A percentile compares a stretch with the other conserved stretches of the same genome.
These are phyloP conservation scores for Leccinum longicurvipes DNA, from an alignment of 768 basidiomycete genomes.

Conservation along the genomic window DNA sequence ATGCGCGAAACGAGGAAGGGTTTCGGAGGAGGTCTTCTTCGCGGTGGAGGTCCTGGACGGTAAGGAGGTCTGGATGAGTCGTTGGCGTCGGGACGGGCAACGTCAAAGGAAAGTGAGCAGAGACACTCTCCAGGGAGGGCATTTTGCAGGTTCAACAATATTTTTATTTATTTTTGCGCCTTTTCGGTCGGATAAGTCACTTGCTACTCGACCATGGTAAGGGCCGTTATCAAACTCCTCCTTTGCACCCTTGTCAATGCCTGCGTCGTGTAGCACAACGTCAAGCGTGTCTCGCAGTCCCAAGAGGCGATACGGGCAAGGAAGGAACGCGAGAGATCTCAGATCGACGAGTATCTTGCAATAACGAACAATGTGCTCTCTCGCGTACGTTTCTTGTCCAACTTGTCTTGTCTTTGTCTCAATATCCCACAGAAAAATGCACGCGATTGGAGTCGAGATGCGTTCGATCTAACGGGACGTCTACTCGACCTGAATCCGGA, in stretches of 20 bases:
- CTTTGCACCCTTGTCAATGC: constrained; percentile 1
- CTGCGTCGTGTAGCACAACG: constrained; percentile 51
- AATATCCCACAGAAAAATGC: constrained; percentile 55
- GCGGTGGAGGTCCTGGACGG: constrained; percentile 71
- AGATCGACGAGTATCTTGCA: constrained; percentile 72
- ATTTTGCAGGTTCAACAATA: constrained; percentile 34
- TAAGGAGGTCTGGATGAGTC: constrained; percentile 73
- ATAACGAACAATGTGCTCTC: constrained; percentile 61
- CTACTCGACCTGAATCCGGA: constrained; percentile 88
- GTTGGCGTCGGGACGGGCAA: constrained; percentile 79
- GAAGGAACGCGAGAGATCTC: constrained; percentile 66
- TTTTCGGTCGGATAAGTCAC: not conserved
- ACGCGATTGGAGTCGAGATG: constrained; percentile 67
- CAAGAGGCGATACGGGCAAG: constrained; percentile 62
- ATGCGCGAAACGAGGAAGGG: constrained; percentile 85
- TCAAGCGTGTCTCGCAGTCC: constrained; percentile 60
- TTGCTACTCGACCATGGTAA: constrained; percentile 22
- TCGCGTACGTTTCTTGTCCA: constrained; percentile 44
- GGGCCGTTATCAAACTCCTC: not conserved
- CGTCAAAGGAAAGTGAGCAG: constrained; percentile 75
- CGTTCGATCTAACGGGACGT: constrained; percentile 71
- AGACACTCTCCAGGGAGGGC: constrained; percentile 57
- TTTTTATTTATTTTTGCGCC: constrained; percentile 5
- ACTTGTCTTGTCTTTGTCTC: not conserved
- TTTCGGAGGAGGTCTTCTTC: constrained; percentile 95